phyloP scores from a whole-genome alignment of 2,329 filamentous ascomycete genomes.

The Aspergillus intermedius region DNA sequence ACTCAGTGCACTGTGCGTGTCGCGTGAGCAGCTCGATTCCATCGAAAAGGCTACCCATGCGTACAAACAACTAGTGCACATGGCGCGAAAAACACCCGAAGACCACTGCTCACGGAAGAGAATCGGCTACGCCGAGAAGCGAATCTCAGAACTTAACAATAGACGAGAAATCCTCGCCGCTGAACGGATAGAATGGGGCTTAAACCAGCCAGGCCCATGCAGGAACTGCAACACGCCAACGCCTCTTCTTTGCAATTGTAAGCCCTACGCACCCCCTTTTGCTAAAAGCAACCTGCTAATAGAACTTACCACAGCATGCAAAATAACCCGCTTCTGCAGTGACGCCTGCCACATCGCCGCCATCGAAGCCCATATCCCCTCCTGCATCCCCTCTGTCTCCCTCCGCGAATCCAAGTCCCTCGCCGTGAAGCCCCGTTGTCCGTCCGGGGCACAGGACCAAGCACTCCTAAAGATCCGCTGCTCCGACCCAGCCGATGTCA shows the following conservation, averaged over 20 bases:
- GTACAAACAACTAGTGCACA: conserved; percentile 22
- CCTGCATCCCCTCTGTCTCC: conserved; percentile 24
- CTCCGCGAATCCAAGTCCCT: conserved; percentile 26
- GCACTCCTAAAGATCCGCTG: conserved; percentile 20
- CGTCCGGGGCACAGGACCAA: conserved; percentile 16
- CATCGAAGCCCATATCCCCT: conserved; percentile 9
- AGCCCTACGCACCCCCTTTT: conserved; percentile 1
- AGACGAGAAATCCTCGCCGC: conserved; percentile 19
- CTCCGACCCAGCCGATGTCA: conserved; percentile 7
- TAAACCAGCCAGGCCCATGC: conserved; percentile 18
- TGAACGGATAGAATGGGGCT: conserved; percentile 21
- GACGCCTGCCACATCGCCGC: conserved; percentile 17
- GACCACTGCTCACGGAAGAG: conserved; percentile 20
- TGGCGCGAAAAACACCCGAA: conserved; percentile 17
- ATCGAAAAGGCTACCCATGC: conserved; percentile 24
- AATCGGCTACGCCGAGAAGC: conserved; percentile 21
- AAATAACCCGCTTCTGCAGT: conserved; percentile 24
- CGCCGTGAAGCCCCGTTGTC: conserved; percentile 21
- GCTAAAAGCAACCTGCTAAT: not conserved
- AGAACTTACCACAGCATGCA: conserved; percentile 15
- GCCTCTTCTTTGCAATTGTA: conserved; percentile 20
- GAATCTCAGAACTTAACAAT: conserved; percentile 21
- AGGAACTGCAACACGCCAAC: conserved; percentile 16
- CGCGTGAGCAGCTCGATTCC: conserved; percentile 21
- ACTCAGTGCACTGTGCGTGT: conserved; percentile 24